A percentile compares a stretch with the other conserved stretches of the same genome.
phyloP scores from a whole-genome alignment of 129 eudicot genomes.

The Escallonia rubra region DNA sequence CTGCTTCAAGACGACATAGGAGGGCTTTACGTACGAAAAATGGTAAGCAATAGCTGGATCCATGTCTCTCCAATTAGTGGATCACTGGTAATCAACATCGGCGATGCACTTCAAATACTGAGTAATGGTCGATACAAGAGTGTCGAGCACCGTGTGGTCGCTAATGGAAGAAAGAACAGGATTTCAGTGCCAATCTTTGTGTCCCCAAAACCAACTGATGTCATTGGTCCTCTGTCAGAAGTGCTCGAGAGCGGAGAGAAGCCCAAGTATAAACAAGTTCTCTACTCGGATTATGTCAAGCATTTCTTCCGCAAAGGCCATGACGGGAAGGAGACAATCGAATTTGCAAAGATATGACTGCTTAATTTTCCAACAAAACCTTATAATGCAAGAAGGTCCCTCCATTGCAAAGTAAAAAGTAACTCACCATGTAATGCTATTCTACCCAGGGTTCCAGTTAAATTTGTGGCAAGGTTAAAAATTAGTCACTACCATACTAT shows the following conservation, averaged over 20 bases:
- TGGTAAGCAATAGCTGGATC: conserved; percentile 29
- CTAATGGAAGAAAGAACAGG: conserved; percentile 28
- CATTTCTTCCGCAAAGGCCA: conserved; percentile 45
- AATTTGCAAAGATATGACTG: conserved; percentile 27
- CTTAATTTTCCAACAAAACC: neutral
- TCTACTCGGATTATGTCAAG: conserved; percentile 43
- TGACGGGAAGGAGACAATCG: conserved; percentile 49
- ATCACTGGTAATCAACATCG: conserved; percentile 39
- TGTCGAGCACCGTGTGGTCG: conserved; percentile 46
- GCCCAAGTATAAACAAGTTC: conserved; percentile 30
- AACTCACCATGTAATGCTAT: no score
- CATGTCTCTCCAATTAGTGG: conserved; percentile 46
- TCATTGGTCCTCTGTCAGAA: conserved; percentile 34
- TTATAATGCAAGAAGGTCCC: no score
- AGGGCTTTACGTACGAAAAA: conserved; percentile 40
- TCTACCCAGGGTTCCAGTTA: no score
- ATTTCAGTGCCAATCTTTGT: conserved; percentile 47
- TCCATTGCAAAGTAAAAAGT: no score
- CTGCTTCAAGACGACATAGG: conserved; percentile 44
- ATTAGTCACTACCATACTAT: no score
- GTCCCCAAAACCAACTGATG: conserved; percentile 34
- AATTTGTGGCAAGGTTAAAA: no score
- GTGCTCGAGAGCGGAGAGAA: conserved; percentile 28
- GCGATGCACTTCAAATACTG: conserved; percentile 51
- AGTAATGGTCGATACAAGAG: conserved; percentile 53